Percentiles rank a stretch among this genome's conserved stretches.
phyloP scores from a whole-genome alignment of 192 early-diverging fungal species.

The Dissophora globulifera region DNA sequence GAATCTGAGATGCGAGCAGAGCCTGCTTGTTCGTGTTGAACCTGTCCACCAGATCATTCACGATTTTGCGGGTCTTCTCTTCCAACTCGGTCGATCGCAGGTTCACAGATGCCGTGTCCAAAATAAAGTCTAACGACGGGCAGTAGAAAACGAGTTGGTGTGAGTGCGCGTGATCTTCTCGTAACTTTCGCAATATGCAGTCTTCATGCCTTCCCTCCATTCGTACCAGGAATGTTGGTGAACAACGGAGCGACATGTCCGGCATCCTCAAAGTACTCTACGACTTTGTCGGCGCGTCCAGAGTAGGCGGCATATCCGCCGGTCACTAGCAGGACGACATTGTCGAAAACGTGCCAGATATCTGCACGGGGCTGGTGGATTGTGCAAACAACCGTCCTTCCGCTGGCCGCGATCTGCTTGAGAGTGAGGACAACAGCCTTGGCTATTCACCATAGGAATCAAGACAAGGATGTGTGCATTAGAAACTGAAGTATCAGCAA shows the following conservation, averaged over 20 bases:
- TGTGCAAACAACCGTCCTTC: slow-evolving; percentile 77
- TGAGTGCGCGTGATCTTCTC: too few relatives aligned
- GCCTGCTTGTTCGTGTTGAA: slow-evolving; percentile 30
- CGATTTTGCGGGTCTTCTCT: slow-evolving; percentile 24
- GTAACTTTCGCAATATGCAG: too few relatives aligned
- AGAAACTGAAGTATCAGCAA: too few relatives aligned
- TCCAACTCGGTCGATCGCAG: slow-evolving; percentile 31
- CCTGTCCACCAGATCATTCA: slow-evolving; percentile 25
- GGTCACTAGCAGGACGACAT: slow-evolving; percentile 76
- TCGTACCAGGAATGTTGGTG: slow-evolving; percentile 43
- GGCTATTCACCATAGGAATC: slow-evolving; percentile 19
- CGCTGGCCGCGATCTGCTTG: slow-evolving; percentile 44
- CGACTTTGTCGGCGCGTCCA: slow-evolving; percentile 49
- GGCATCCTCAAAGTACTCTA: slow-evolving; percentile 50
- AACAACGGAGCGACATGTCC: slow-evolving; percentile 40
- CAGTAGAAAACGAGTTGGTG: too few relatives aligned
- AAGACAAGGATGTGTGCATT: too few relatives aligned
- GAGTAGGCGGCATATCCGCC: slow-evolving; percentile 60
- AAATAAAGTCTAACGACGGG: slow-evolving; percentile 23
- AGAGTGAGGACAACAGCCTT: slow-evolving; percentile 45
- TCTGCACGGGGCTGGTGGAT: slow-evolving; percentile 90
- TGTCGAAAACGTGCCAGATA: slow-evolving; percentile 84
- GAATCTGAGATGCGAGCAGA: slow-evolving; percentile 29
- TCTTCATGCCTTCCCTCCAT: too few relatives aligned
- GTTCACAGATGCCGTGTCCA: slow-evolving; percentile 48